Evolutionary conservation across 257 asterid species (phyloP), one percentile per base, ranked within the genome.

Genomic region (Scutellaria barbata): DNA sequence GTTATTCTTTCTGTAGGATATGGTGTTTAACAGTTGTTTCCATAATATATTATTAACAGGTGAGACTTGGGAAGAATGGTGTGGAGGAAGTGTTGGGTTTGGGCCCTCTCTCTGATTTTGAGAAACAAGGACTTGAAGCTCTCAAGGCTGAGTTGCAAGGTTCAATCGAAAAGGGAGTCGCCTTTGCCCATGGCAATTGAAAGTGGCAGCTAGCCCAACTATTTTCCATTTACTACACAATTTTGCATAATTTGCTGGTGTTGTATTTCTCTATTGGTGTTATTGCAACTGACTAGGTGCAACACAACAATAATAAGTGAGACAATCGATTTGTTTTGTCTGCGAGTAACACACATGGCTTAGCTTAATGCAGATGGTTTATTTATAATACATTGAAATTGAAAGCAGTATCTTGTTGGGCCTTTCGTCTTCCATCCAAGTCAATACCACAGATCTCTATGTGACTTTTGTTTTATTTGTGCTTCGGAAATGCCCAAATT

Each of bases 1-100:
- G 35, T 30, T 30, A 30, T 30, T 30, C 3, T 1, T 30, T 4
- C 2, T 30, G 35, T 30, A 30, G 4, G 35, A 30, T 30, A 30
- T 30, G 35, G 35, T 30, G 35, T 30, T 30, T 1, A 30, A 30
- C 35, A 30, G 35, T 30, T 56, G 25, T 11, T 56, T 52, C 6
- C 39, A 22, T 42, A 63, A 20, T 64, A n/a, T 33, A 43, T 48
- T 47, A n/a, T 13, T 79, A 59, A 60, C 81, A 90, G 95, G 95
- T 86, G 79, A 90, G 83, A 74, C 95, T 88, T 6, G 93, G 96
- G 16, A 88, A 82, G 85, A 86, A 88, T 60, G 96, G 96, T 7
- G 95, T 86, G 65, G 95, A 90, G 69, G 96, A 90, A 74, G 84
- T 90, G 18, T 71, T 86, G 48, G 96, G 93, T 4, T 59, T 90